Evolutionary conservation across 768 basidiomycete genomes (phyloP).

Genomic region (Astraeus odoratus): DNA sequence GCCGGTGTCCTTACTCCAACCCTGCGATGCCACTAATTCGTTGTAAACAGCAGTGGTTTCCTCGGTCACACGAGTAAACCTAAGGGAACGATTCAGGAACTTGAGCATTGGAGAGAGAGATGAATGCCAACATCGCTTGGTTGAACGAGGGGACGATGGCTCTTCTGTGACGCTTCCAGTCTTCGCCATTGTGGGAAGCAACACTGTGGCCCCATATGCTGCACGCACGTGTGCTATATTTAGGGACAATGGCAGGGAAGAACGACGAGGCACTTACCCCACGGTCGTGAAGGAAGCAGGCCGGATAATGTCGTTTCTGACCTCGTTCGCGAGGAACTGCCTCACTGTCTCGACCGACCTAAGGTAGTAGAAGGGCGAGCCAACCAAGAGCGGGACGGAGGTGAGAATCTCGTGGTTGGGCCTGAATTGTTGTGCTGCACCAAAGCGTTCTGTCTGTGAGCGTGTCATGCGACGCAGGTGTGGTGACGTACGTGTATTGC

Average conservation of each 20-base stretch:
- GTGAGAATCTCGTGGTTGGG: conserved; percentile 11
- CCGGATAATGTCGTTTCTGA: no score
- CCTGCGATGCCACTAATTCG: background rate
- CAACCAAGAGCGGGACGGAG: conserved; percentile 5
- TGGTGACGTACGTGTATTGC: conserved; percentile 22
- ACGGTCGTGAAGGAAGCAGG: conserved; percentile 9
- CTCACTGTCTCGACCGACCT: conserved; percentile 5
- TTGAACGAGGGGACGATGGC: conserved; percentile 41
- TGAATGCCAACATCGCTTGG: conserved; percentile 28
- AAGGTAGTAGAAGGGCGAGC: conserved; percentile 4
- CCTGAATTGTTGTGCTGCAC: conserved; percentile 7
- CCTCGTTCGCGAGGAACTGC: conserved; percentile 9
- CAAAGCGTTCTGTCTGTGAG: no score
- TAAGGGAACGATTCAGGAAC: background rate
- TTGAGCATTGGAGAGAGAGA: background rate
- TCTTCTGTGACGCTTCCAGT: conserved; percentile 41
- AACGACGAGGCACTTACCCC: background rate
- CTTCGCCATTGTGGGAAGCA: conserved; percentile 36
- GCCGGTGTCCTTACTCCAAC: conserved; percentile 1
- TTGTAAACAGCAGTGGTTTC: conserved; percentile 2
- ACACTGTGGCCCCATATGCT: conserved; percentile 41
- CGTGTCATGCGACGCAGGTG: no score
- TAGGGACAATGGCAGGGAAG: background rate
- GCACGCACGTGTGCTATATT: no score
- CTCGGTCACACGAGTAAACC: background rate